Percentiles rank a stretch among this genome's conserved stretches.
Conservation (phyloP, 2,329 filamentous ascomycete genomes). For the Apiospora malaysiana region DNA sequence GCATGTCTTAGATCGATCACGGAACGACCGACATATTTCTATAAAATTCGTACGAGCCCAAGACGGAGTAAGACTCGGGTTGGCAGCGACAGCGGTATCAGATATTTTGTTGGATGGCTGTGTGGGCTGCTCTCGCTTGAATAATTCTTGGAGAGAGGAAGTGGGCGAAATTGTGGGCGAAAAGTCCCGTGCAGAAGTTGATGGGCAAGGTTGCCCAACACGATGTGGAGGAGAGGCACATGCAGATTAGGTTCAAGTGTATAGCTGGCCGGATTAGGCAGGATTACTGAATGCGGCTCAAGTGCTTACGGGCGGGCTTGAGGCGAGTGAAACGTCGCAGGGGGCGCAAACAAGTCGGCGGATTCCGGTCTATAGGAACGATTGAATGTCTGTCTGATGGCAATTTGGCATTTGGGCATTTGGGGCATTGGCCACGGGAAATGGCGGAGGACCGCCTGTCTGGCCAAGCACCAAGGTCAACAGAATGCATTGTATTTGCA, state of each 20-base stretch:
- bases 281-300: background rate
- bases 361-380: background rate
- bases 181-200: background rate
- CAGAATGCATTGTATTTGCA: background rate
- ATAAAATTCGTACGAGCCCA: background rate
- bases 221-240: background rate
- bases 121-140: background rate
- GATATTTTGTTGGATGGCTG: background rate
- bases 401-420: background rate
- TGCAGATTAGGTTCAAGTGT: background rate
- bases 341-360: background rate
- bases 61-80: background rate
- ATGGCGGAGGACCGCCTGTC: background rate
- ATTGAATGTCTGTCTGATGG: background rate
- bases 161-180: background rate
- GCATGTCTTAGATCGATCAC: background rate
- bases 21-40: background rate
- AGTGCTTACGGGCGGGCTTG: constrained; percentile 9
- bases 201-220: background rate
- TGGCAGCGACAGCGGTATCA: background rate
- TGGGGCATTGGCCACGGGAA: background rate
- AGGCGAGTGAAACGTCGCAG: background rate
- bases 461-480: background rate
- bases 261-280: constrained; percentile 13
- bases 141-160: no score